Evolutionary conservation across 257 asterid species (phyloP), one percentile per base, ranked within the genome.

Genomic region (Solanum appendiculatum): DNA sequence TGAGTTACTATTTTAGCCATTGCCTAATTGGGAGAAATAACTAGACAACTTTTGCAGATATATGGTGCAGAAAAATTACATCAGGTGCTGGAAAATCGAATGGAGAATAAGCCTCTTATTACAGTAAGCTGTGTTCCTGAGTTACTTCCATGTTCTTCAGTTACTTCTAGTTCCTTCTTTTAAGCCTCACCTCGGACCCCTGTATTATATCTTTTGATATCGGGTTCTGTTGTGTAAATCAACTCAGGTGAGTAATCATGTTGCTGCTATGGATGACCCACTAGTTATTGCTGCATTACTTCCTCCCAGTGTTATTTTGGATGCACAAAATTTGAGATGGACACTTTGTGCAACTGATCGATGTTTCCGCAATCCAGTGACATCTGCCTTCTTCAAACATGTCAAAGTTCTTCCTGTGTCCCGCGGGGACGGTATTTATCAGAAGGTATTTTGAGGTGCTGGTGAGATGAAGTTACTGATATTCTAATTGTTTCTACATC

Each of bases 301-400:
- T 84, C 95, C 98, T 31, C 98, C 94, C 46, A 92, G 94, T 69
- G 89, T 96, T 89, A 85, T 96, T 90, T 85, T 96, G 21, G 92
- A 95, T 91, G 98, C 98, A 74, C 91, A 90, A 66, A 92, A 89
- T 82, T 87, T 94, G 92, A 92, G 99, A 86, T 96, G 98, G 99
- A 95, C 99, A 15, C 95, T 96, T 54, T 96, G 99, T 92, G 99
- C 99, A 82, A 90, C 99, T 74, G 98, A 96, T 90, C 92, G 98
- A n/a, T 96, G 98, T 89, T 96, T 96, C 90, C 92, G 90, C 63
- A 94, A 94, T 91, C 91, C 98, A 23, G 94, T 93, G 42, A 93
- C 96, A 58, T 93, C 98, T 56, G 98, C 98, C 64, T 94, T 96
- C 90, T 96, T 96, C 90, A 96, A 94, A 90, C 88, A 91, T 93